These are phyloP conservation scores for Lodderomyces oxycetoniae DNA, from an alignment of 1,139 yeast genomes.

Conservation along the genomic window DNA sequence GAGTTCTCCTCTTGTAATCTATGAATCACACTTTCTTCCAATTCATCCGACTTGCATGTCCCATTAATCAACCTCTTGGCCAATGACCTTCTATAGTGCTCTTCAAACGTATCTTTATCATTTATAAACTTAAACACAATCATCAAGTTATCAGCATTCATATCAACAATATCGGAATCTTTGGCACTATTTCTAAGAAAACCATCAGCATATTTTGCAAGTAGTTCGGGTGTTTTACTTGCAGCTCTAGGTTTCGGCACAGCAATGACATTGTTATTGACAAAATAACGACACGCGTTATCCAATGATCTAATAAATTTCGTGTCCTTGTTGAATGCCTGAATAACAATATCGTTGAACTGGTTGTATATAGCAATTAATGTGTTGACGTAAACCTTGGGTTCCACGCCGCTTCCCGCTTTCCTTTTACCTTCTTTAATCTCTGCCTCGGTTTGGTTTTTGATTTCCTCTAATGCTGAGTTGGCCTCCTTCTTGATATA, in stretches of 20 bases:
- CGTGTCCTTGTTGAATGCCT: constrained; percentile 70
- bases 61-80: constrained; percentile 87
- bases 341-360: constrained; percentile 61
- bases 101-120: constrained; percentile 94
- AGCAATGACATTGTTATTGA: constrained; percentile 80
- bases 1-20: constrained; percentile 88
- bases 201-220: constrained; percentile 86
- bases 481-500: constrained; percentile 74
- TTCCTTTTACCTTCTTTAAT: constrained; percentile 17
- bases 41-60: constrained; percentile 75
- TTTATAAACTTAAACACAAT: constrained; percentile 81
- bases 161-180: constrained; percentile 63
- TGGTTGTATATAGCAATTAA: constrained; percentile 65
- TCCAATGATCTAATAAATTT: constrained; percentile 85
- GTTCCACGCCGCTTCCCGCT: constrained; percentile 46
- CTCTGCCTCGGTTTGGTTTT: constrained; percentile 41
- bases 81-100: constrained; percentile 81
- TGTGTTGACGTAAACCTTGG: constrained; percentile 76
- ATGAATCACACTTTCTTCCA: constrained; percentile 84
- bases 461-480: constrained; percentile 62
- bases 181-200: constrained; percentile 72
- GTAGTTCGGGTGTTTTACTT: constrained; percentile 78
- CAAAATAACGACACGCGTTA: constrained; percentile 79
- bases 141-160: constrained; percentile 84
- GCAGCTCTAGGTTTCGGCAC: constrained; percentile 48